phyloP scores from a whole-genome alignment of 179 eudicot genomes.

The Beta corolliflora region DNA sequence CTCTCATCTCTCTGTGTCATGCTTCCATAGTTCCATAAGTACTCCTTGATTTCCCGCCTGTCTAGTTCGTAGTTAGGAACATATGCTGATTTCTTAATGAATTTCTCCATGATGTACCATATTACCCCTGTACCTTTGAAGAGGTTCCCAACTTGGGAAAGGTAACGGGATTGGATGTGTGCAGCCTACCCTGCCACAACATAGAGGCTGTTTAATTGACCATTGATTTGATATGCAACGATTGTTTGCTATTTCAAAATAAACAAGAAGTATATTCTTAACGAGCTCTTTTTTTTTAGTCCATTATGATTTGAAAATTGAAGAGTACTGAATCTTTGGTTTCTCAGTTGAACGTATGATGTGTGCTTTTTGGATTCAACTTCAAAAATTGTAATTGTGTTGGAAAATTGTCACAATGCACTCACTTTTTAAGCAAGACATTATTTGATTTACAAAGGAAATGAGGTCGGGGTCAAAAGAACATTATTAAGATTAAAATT shows the following conservation, averaged over 20 bases:
- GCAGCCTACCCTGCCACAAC: not conserved
- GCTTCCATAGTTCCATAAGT: not conserved
- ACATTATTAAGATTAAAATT: no score
- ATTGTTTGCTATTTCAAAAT: not conserved
- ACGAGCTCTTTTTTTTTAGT: not conserved
- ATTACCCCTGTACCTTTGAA: no score
- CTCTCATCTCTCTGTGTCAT: not conserved
- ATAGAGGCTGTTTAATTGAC: not conserved
- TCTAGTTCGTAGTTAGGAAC: slow-evolving; percentile 12
- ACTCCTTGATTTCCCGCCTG: not conserved
- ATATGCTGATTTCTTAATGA: not conserved
- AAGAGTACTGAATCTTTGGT: not conserved
- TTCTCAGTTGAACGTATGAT: not conserved
- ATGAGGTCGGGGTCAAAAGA: no score
- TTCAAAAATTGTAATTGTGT: not conserved
- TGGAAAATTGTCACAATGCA: not conserved
- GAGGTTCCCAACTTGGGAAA: no score
- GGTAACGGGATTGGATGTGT: not conserved
- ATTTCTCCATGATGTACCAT: not conserved
- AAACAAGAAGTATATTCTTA: not conserved
- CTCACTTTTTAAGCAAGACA: not conserved
- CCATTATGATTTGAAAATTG: not conserved
- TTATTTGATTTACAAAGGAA: not conserved
- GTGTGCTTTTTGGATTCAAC: not conserved
- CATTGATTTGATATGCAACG: not conserved